phyloP scores from a whole-genome alignment of 352 stramenopile genomes.

The Lagenidium sp. region DNA sequence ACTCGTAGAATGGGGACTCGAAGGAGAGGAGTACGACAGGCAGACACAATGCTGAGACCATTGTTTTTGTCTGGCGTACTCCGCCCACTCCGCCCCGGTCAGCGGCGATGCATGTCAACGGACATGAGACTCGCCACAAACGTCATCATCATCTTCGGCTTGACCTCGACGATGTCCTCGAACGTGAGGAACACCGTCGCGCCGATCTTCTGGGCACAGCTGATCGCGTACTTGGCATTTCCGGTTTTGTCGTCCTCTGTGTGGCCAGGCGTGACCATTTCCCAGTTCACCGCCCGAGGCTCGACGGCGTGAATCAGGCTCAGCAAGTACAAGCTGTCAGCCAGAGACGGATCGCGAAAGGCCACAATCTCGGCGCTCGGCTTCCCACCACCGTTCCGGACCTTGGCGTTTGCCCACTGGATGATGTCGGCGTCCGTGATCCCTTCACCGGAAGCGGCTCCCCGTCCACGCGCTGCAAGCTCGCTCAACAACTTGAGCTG shows the following conservation, averaged over 20 bases:
- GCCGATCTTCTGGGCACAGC: slow-evolving; percentile 89
- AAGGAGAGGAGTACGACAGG: too few species aligned
- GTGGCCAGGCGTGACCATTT: slow-evolving; percentile 54
- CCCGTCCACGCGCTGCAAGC: slow-evolving; percentile 22
- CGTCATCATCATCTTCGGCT: slow-evolving; percentile 91
- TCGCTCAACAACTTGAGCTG: slow-evolving; percentile 80
- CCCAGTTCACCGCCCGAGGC: slow-evolving; percentile 85
- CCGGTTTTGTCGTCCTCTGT: slow-evolving; percentile 78
- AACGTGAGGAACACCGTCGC: slow-evolving; percentile 89
- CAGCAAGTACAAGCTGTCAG: slow-evolving; percentile 78
- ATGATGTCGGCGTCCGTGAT: slow-evolving; percentile 83
- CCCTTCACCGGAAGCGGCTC: slow-evolving; percentile 19
- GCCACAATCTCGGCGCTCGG: slow-evolving; percentile 63
- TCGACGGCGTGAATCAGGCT: slow-evolving; percentile 85
- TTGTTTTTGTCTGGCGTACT: too few species aligned
- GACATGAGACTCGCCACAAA: slow-evolving; percentile 83
- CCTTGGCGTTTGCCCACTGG: slow-evolving; percentile 78
- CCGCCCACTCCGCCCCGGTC: too few species aligned
- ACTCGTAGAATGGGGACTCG: too few species aligned
- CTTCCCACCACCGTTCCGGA: slow-evolving; percentile 62
- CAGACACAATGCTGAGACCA: too few species aligned
- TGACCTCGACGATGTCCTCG: slow-evolving; percentile 92
- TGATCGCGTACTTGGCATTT: slow-evolving; percentile 92
- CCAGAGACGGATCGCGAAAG: slow-evolving; percentile 77
- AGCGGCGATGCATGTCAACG: slow-evolving; percentile 59